Percentiles rank a stretch among this genome's conserved stretches.
Conservation (phyloP, 345 rosid genomes). For the Rhodamnia rubescens region DNA sequence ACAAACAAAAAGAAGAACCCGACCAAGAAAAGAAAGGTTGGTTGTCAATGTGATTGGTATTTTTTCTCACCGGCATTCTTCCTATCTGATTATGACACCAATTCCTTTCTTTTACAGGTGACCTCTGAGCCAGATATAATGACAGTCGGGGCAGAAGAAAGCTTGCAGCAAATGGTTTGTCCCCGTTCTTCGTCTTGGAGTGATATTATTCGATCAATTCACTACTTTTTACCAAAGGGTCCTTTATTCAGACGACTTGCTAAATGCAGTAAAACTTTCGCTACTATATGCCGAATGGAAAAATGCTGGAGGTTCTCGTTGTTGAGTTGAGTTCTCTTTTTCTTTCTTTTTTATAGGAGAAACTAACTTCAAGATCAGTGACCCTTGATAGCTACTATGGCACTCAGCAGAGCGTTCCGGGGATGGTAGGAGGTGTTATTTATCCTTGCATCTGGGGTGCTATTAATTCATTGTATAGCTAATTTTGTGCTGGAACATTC, state of each 20-base stretch:
- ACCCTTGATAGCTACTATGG: constrained; percentile 37
- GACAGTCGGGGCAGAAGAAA: constrained; percentile 27
- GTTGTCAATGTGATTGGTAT: background rate
- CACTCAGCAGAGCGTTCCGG: constrained; percentile 27
- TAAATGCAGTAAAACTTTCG: background rate
- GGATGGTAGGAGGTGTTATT: constrained; percentile 21
- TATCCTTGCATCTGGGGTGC: background rate
- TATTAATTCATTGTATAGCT: background rate
- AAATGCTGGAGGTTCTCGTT: background rate
- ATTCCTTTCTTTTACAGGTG: constrained; percentile 19
- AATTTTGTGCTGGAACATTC: background rate
- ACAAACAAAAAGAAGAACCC: constrained; percentile 44
- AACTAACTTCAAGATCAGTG: constrained; percentile 29
- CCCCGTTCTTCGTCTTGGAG: background rate
- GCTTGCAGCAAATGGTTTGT: constrained; percentile 57
- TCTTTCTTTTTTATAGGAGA: constrained; percentile 21
- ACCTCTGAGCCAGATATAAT: constrained; percentile 32
- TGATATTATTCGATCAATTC: background rate
- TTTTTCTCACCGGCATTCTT: background rate
- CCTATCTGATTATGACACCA: background rate
- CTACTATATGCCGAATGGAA: background rate
- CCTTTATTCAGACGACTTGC: background rate
- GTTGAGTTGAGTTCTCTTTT: background rate
- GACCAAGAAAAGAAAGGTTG: constrained; percentile 46
- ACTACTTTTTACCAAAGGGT: background rate